Conservation (phyloP, 352 stramenopile species). For the Nothophytophthora sp. region DNA sequence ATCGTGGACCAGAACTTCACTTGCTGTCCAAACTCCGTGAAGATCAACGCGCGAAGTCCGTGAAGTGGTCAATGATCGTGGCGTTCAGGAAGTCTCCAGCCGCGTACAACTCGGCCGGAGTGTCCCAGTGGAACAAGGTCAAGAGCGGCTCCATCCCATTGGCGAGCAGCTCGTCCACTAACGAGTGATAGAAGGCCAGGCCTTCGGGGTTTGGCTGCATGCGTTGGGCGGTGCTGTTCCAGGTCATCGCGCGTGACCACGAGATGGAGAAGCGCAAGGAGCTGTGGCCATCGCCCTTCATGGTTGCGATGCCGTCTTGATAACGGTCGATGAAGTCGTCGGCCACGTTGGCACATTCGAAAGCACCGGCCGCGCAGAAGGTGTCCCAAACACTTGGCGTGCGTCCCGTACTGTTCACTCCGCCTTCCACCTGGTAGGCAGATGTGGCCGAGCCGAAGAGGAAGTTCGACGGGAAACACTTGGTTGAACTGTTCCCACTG, state of each 20-base stretch:
- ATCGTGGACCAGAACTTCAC: slow-evolving; percentile 95
- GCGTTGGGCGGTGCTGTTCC: slow-evolving; percentile 53
- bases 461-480: slow-evolving; percentile 59
- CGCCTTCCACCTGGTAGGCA: slow-evolving; percentile 93
- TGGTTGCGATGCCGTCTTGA: slow-evolving; percentile 88
- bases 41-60: slow-evolving; percentile 91
- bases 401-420: slow-evolving; percentile 62
- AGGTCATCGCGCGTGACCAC: slow-evolving; percentile 89
- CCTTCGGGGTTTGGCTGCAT: slow-evolving; percentile 81
- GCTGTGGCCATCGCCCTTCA: slow-evolving; percentile 89
- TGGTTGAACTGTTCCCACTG: slow-evolving; percentile 6
- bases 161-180: slow-evolving; percentile 82
- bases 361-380: slow-evolving; percentile 56
- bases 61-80: slow-evolving; percentile 69
- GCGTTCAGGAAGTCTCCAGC: slow-evolving; percentile 48
- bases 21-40: slow-evolving; percentile 88
- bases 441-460: slow-evolving; percentile 82
- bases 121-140: slow-evolving; percentile 95
- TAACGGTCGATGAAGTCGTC: slow-evolving; percentile 93
- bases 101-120: slow-evolving; percentile 78
- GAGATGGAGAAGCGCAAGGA: slow-evolving; percentile 93
- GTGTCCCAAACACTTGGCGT: slow-evolving; percentile 91
- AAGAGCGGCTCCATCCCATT: slow-evolving; percentile 86
- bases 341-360: slow-evolving; percentile 79
- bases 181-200: slow-evolving; percentile 89